Evolutionary conservation across 2,329 filamentous ascomycete species (phyloP), one percentile per base, ranked within the genome.

Genomic region (Ascochyta rabiei): DNA sequence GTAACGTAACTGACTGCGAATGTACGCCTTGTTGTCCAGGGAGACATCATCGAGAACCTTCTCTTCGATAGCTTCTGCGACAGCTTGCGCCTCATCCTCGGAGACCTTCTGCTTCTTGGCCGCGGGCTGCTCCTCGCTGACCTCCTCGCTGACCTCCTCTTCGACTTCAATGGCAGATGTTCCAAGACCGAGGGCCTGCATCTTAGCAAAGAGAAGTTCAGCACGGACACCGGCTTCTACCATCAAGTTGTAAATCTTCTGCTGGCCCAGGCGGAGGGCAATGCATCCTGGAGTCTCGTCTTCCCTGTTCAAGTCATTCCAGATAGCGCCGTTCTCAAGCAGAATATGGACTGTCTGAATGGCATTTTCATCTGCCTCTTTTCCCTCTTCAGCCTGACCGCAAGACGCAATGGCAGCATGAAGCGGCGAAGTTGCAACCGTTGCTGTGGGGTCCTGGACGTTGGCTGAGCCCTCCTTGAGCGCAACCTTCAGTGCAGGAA

Each of bases 21-120:
- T 61, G 39, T 74, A 75, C 21, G 76, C 75, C 49, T 74, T 76
- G 65, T 80, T 79, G 56, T 75, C 72, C 18, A 69, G 45, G 1
- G 69, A 73, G 1, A 73, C 71, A 40, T 75, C 72, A 30, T 74
- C 70, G 5, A 73, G 60, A 1, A 69, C 56, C 28, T 64, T 48
- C 19, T 66, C 56, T 13, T 70, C 62, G n/a, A 67, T 57, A 3
- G 49, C 53, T 49, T 68, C 61, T 43, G 66, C 56, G 15, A 71
- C 55, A 5, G 62, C 49, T 45, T 72, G 67, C 3, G 63, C 66
- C 12, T 66, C 64, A 39, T 63, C 68, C 56, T 66, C 63, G 33
- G 60, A 70, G 33, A 63, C 54, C 46, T 71, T 70, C 58, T 73
- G 70, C 48, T 74, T 73, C 59, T 73, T 74, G 21, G 61, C 62